Conservation (phyloP, 495 filamentous ascomycete species). For the Penicillium tannophilum region DNA sequence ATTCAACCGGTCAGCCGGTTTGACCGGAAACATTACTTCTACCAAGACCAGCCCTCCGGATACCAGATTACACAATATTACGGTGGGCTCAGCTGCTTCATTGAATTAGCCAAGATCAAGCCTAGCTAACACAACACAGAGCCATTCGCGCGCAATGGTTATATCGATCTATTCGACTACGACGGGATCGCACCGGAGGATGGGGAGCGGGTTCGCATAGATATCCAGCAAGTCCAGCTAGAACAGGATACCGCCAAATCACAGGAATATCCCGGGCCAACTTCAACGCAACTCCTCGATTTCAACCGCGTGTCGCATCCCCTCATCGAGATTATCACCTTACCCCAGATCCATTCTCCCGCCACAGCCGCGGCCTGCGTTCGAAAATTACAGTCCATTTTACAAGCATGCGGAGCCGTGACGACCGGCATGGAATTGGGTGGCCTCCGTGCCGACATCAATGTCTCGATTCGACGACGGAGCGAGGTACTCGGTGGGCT, state of each 20-base stretch:
- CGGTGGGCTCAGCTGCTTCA: slow-evolving; percentile 38
- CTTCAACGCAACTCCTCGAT: slow-evolving; percentile 76
- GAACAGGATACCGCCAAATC: slow-evolving; percentile 99
- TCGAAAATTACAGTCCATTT: slow-evolving; percentile 80
- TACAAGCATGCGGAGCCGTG: slow-evolving; percentile 80
- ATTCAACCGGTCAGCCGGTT: slow-evolving; percentile 77
- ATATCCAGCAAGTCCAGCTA: slow-evolving; percentile 91
- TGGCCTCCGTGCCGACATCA: slow-evolving; percentile 90
- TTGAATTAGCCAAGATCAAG: neutral
- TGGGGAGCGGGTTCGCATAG: slow-evolving; percentile 66
- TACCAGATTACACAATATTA: slow-evolving; percentile 99
- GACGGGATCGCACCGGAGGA: slow-evolving; percentile 79
- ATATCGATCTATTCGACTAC: slow-evolving; percentile 65
- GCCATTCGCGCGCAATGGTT: slow-evolving; percentile 80
- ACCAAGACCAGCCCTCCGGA: slow-evolving; percentile 93
- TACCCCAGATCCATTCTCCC: slow-evolving; percentile 81
- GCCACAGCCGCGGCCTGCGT: slow-evolving; percentile 85
- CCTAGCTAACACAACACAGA: slow-evolving; percentile 39
- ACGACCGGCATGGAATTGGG: slow-evolving; percentile 91
- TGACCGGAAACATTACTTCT: slow-evolving; percentile 98
- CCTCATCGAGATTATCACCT: slow-evolving; percentile 92
- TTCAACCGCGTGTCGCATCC: slow-evolving; percentile 93
- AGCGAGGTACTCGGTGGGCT: slow-evolving; percentile 53
- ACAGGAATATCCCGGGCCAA: slow-evolving; percentile 62
- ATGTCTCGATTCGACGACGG: slow-evolving; percentile 78